Percentiles rank a stretch among this genome's conserved stretches.
Conservation (phyloP, 116 monocot genomes). For the Zostera marina region DNA sequence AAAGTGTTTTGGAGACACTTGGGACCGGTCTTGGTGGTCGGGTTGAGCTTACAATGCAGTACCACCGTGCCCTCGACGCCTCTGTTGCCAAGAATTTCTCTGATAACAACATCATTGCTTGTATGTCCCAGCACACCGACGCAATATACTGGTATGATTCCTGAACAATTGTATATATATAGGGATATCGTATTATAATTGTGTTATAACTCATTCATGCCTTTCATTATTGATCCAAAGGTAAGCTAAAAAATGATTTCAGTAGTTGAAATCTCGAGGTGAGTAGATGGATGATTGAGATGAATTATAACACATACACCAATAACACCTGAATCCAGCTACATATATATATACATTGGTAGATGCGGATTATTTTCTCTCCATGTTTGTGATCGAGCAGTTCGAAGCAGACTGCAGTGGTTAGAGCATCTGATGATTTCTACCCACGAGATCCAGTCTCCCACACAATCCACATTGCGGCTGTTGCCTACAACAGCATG, state of each 20-base stretch:
- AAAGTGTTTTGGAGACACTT: slow-evolving; percentile 79
- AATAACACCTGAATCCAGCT: no score
- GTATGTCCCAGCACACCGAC: slow-evolving; percentile 92
- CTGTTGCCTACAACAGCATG: slow-evolving; percentile 75
- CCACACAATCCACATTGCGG: slow-evolving; percentile 90
- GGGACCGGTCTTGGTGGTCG: slow-evolving; percentile 64
- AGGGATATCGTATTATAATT: no score
- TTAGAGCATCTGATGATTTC: slow-evolving; percentile 94
- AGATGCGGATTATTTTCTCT: background rate
- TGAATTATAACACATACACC: no score
- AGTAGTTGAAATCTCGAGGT: no score
- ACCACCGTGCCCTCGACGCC: slow-evolving; percentile 74
- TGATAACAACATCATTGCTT: slow-evolving; percentile 89
- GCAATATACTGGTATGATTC: slow-evolving; percentile 52
- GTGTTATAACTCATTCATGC: no score
- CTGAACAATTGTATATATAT: background rate
- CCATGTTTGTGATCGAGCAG: slow-evolving; percentile 15
- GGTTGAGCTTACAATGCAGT: slow-evolving; percentile 51
- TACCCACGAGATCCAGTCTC: slow-evolving; percentile 76
- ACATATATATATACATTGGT: no score
- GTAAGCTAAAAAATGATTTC: no score
- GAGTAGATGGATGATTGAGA: no score
- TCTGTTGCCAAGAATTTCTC: slow-evolving; percentile 72
- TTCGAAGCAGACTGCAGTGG: slow-evolving; percentile 69
- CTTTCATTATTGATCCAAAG: no score